Percentiles rank a stretch among this genome's conserved stretches.
These are phyloP conservation scores for Akanthomyces lecanii DNA, from an alignment of 2,329 filamentous ascomycete genomes.

Conservation along the genomic window DNA sequence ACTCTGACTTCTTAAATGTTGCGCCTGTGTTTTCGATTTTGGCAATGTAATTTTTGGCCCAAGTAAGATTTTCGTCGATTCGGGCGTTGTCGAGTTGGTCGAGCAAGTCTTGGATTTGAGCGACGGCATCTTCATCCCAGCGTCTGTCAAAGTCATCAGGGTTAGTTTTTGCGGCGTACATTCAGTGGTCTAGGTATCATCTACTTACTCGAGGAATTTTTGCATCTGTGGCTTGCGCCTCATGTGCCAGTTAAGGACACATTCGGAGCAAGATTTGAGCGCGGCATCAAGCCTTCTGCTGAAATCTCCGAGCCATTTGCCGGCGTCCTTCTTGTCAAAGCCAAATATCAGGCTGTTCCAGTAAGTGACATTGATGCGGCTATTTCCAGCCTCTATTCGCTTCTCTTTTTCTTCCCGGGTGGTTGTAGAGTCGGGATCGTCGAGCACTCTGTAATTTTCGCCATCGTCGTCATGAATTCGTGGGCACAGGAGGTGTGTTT, in stretches of 20 bases:
- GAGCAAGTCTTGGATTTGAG: constrained; percentile 51
- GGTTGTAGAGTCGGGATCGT: constrained; percentile 49
- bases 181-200: constrained; percentile 11
- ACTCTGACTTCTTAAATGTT: constrained; percentile 43
- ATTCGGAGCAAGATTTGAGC: constrained; percentile 63
- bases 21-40: constrained; percentile 46
- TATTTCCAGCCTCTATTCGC: constrained; percentile 51
- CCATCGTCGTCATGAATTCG: constrained; percentile 58
- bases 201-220: constrained; percentile 54
- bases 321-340: constrained; percentile 57
- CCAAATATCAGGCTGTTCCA: constrained; percentile 67
- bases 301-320: constrained; percentile 58
- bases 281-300: constrained; percentile 51
- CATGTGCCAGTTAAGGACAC: constrained; percentile 71
- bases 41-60: constrained; percentile 51
- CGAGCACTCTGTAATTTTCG: constrained; percentile 51
- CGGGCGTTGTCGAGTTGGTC: constrained; percentile 57
- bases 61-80: constrained; percentile 56
- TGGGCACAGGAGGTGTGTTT: constrained; percentile 65
- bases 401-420: constrained; percentile 46
- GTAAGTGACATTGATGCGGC: constrained; percentile 59
- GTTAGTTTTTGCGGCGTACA: constrained; percentile 23
- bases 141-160: constrained; percentile 24
- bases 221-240: constrained; percentile 60
- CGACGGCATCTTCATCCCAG: constrained; percentile 48